phyloP scores from a whole-genome alignment of 192 early-diverging fungal species.

The Helicostylum pulchrum region DNA sequence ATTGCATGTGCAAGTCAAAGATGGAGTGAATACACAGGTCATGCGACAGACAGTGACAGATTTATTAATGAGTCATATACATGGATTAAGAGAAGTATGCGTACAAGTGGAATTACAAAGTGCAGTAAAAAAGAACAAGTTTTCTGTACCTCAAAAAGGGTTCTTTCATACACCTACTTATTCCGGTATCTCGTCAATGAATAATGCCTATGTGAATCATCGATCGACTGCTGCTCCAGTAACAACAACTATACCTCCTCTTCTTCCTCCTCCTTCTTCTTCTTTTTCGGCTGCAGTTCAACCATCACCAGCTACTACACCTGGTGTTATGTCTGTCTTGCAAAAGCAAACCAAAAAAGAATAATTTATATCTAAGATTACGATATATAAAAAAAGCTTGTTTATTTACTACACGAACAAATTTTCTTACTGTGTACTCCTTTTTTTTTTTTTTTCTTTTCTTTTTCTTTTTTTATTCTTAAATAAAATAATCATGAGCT shows the following conservation, averaged over 20 bases:
- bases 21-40: slow-evolving; percentile 26
- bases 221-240: not conserved
- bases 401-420: no score
- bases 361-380: not conserved
- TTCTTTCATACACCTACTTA: slow-evolving; percentile 20
- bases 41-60: slow-evolving; percentile 40
- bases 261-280: not conserved
- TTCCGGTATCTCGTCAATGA: not conserved
- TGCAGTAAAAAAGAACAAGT: slow-evolving; percentile 1
- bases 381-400: no score
- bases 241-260: not conserved
- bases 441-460: no score
- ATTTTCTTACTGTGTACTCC: no score
- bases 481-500: no score
- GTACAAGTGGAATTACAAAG: slow-evolving; percentile 45
- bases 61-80: slow-evolving; percentile 40
- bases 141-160: slow-evolving; percentile 3
- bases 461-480: no score
- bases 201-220: slow-evolving; percentile 15
- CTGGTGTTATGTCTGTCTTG: slow-evolving; percentile 5
- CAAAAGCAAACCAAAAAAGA: slow-evolving; percentile 18
- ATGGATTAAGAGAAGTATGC: slow-evolving; percentile 46
- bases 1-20: slow-evolving; percentile 46
- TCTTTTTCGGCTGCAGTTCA: no score
- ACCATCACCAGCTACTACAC: no score